A percentile compares a stretch with the other conserved stretches of the same genome.
These are phyloP conservation scores for Linnemannia elongata DNA, from an alignment of 192 early-diverging fungal species.

Conservation along the genomic window DNA sequence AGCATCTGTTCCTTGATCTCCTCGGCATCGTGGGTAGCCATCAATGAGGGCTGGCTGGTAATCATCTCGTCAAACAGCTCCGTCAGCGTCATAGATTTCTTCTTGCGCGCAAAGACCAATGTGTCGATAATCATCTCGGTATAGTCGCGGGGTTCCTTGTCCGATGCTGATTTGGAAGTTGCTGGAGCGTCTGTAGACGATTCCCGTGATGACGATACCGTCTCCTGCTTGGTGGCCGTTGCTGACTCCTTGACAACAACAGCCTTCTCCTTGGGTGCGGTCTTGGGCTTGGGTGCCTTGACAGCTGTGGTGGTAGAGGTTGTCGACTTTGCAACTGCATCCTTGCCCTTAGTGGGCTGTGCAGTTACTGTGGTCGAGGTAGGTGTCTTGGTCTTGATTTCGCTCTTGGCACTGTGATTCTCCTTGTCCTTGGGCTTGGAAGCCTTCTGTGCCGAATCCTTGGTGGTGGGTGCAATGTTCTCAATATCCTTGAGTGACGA, in stretches of 20 bases:
- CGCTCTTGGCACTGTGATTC: neutral
- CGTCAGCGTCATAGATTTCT: slow-evolving; percentile 65
- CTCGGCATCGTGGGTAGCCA: slow-evolving; percentile 23
- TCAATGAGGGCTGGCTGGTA: slow-evolving; percentile 57
- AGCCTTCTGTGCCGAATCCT: neutral
- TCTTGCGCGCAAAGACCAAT: slow-evolving; percentile 66
- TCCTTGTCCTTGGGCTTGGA: slow-evolving; percentile 9
- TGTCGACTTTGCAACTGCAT: neutral
- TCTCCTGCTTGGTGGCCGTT: neutral
- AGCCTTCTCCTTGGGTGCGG: neutral
- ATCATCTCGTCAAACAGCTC: slow-evolving; percentile 66
- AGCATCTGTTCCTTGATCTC: slow-evolving; percentile 56
- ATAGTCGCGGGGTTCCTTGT: slow-evolving; percentile 47
- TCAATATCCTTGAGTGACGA: neutral
- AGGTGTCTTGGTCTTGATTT: neutral
- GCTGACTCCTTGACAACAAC: neutral
- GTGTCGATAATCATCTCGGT: slow-evolving; percentile 68
- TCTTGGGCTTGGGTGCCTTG: slow-evolving; percentile 10
- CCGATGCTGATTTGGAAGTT: neutral
- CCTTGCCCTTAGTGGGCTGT: neutral
- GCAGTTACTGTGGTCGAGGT: neutral
- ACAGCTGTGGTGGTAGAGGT: neutral
- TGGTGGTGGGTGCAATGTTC: slow-evolving; percentile 6
- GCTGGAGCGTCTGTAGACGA: slow-evolving; percentile 12
- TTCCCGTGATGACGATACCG: slow-evolving; percentile 14